Evolutionary conservation across 2,329 filamentous ascomycete species (phyloP).

Genomic region (Periconia macrospinosa): DNA sequence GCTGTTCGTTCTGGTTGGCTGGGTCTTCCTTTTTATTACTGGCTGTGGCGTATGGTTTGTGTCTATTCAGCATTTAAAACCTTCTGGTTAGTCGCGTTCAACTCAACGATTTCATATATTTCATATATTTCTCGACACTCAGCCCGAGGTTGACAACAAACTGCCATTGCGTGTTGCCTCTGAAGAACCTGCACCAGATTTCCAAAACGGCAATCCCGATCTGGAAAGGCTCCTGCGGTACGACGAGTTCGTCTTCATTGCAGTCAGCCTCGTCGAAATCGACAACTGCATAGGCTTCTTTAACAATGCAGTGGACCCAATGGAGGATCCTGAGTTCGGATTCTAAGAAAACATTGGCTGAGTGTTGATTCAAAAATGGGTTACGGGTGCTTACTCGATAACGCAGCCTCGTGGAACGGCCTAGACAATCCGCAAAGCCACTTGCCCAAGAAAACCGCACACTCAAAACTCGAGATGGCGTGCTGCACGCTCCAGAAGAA

Average conservation of each 20-base stretch:
- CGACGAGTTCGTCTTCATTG: constrained; percentile 9
- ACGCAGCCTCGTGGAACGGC: constrained; percentile 13
- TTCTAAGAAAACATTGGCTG: constrained; percentile 3
- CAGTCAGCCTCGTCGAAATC: constrained; percentile 34
- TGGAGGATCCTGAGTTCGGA: constrained; percentile 51
- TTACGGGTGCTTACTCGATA: constrained; percentile 16
- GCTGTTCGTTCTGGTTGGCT: no score
- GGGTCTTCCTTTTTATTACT: no score
- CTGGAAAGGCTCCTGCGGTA: constrained; percentile 26
- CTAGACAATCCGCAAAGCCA: constrained; percentile 44
- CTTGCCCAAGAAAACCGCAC: constrained; percentile 57
- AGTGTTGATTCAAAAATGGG: background rate
- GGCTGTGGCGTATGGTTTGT: no score
- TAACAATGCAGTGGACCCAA: constrained; percentile 52
- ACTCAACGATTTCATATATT: constrained; percentile 10
- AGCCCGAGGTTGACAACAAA: constrained; percentile 52
- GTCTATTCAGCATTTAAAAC: no score
- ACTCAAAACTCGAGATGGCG: constrained; percentile 58
- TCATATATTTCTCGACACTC: constrained; percentile 40
- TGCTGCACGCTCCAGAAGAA: constrained; percentile 63
- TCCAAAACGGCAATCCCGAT: constrained; percentile 47
- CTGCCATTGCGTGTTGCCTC: constrained; percentile 53
- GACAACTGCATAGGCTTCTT: constrained; percentile 46
- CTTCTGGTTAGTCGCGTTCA: background rate
- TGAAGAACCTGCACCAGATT: constrained; percentile 53